These are phyloP conservation scores for Mycena alexandri DNA, from an alignment of 768 basidiomycete species.

Conservation along the genomic window DNA sequence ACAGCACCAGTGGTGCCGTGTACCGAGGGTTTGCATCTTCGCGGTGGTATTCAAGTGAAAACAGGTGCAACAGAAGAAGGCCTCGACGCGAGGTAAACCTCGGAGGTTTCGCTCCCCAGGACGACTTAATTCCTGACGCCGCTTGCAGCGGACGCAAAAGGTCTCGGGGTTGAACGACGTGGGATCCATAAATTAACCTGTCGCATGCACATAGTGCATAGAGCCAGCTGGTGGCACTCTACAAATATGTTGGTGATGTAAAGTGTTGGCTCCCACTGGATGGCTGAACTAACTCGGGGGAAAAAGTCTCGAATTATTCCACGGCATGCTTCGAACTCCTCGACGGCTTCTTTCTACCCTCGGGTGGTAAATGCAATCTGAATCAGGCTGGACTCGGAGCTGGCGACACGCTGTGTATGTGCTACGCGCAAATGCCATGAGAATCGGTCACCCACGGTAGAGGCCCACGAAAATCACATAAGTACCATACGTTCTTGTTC, in stretches of 20 bases:
- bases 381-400: no score
- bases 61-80: no score
- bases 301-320: not conserved
- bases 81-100: no score
- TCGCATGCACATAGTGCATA: not conserved
- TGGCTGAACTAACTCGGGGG: not conserved
- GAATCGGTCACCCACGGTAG: not conserved
- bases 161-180: not conserved
- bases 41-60: not conserved
- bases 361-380: not conserved
- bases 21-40: no score
- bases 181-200: not conserved
- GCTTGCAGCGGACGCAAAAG: no score
- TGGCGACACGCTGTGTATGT: not conserved
- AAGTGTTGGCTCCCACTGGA: not conserved
- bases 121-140: no score
- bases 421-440: slow-evolving; percentile 7
- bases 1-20: not conserved
- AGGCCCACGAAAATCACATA: not conserved
- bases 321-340: not conserved
- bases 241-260: not conserved
- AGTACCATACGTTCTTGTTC: not conserved
- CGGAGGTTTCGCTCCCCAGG: no score
- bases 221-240: not conserved
- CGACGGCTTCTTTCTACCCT: not conserved